Conservation (phyloP, 2,329 filamentous ascomycete genomes). For the Penicillium sclerotigenum region DNA sequence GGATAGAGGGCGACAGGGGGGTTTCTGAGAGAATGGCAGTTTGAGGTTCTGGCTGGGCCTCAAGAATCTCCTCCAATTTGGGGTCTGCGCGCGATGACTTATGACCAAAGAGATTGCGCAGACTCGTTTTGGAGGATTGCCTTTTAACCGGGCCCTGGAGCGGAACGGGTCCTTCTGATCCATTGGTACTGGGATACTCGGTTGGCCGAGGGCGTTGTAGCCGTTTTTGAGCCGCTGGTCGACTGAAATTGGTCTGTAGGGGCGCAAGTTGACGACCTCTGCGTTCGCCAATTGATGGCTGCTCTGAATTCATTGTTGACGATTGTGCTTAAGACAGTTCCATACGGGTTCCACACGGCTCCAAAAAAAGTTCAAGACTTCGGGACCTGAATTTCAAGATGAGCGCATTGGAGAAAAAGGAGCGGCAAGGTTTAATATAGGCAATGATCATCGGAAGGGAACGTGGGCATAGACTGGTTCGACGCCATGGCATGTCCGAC, state of each 20-base stretch:
- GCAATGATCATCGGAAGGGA: conserved; percentile 21
- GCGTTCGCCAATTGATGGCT: conserved; percentile 36
- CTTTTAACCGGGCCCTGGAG: conserved; percentile 33
- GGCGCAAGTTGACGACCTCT: conserved; percentile 37
- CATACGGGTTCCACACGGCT: background rate
- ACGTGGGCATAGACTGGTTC: conserved; percentile 17
- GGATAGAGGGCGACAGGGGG: conserved; percentile 26
- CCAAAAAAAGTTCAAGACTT: no score
- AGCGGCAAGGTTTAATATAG: conserved; percentile 12
- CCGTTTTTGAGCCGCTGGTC: conserved; percentile 23
- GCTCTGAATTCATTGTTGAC: conserved; percentile 16
- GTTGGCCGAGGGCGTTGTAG: conserved; percentile 34
- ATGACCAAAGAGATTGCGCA: conserved; percentile 38
- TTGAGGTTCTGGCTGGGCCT: conserved; percentile 24
- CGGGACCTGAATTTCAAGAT: no score
- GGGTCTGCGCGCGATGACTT: conserved; percentile 32
- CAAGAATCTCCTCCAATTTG: conserved; percentile 35
- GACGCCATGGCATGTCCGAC: conserved; percentile 17
- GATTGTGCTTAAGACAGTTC: background rate
- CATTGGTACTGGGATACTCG: conserved; percentile 29
- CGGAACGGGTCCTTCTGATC: conserved; percentile 30
- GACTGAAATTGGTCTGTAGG: conserved; percentile 39
- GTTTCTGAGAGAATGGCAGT: conserved; percentile 14
- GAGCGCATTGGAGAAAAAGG: conserved; percentile 14
- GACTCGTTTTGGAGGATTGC: conserved; percentile 37